Base-by-base conservation (phyloP, 176 grass and related monocot species). In the Raddia guianensis region DNA sequence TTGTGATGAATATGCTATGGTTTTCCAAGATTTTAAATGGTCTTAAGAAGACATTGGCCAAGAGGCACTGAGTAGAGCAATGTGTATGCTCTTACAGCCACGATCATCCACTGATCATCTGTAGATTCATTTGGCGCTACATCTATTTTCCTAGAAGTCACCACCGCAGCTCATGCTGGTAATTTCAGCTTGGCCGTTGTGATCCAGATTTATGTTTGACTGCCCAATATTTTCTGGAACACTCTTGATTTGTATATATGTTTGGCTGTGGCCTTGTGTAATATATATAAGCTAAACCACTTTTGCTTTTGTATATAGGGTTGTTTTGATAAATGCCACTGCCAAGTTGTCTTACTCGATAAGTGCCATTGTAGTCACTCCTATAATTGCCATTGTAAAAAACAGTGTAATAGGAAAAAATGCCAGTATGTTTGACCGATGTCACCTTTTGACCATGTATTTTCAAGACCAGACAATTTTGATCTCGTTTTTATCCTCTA, bases 1-100 rank as follows among this genome's bases (percentile, higher is more conserved):
- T 88, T 40, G 11, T 82, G 47, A 98, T 98, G 95, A 98, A 98
- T 74, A 15, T 89, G 72, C 68, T 95, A 51, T 98, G 95, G 95
- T 98, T 98, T 85, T 93, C 58, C 67, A 98, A 98, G 92, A 98
- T 98, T 75, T 70, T 98, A 54, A 92, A 49, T 83, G 95, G 92
- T 12, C 84, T 98, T 70, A 92, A 83, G 86, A 94, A 98, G 75
- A 98, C 88, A 63, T 70, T 98, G 78, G 78, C 88, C 56, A 98
- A 98, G 81, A 86, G 87, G 81, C 92, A 95, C 77, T 89, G 90
- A 87, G 45, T 68, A 79, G 65, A 47, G 16, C 20, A 53, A 35
- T 33, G 50, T 11, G 47, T 67, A 18, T 32, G 8, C 81, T 70
- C 63, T 62, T 74, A 80, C 46, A 46, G 16, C 35, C 21, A 75